A percentile compares a stretch with the other conserved stretches of the same genome.
phyloP scores from a whole-genome alignment of 1,284 basidiomycete species.

The Melampsora larici-populina region DNA sequence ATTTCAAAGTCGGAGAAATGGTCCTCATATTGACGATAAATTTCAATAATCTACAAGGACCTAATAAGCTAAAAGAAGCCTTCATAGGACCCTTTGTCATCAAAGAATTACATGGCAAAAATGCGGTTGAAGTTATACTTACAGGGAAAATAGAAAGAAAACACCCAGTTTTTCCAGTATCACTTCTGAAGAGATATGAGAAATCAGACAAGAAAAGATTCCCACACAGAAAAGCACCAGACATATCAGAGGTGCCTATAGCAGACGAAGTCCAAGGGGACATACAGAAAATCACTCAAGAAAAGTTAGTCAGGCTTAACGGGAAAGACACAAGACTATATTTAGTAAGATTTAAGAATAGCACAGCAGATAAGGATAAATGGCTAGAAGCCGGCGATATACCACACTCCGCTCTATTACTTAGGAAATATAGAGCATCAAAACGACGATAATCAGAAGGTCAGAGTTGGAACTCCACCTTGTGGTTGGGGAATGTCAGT shows the following conservation, averaged over 20 bases:
- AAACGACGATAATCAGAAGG: not conserved
- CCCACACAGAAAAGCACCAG: too few species aligned
- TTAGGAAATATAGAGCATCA: not conserved
- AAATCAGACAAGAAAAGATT: too few species aligned
- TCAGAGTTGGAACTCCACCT: not conserved
- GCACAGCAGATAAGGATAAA: not conserved
- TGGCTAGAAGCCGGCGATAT: not conserved
- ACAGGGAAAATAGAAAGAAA: not conserved
- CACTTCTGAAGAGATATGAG: conserved; percentile 1
- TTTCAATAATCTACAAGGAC: conserved; percentile 3
- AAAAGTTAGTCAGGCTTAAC: not conserved
- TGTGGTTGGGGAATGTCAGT: not conserved
- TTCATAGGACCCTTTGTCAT: conserved; percentile 9
- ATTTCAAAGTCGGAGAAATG: not conserved
- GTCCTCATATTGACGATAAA: conserved; percentile 2
- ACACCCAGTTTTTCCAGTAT: conserved; percentile 7
- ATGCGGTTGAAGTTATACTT: conserved; percentile 1
- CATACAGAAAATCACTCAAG: not conserved
- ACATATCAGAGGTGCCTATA: not conserved
- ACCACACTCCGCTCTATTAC: not conserved
- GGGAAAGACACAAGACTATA: too few species aligned
- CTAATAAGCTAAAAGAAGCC: not conserved
- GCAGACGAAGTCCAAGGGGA: not conserved
- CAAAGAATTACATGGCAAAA: not conserved
- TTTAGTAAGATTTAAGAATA: not conserved